Percentiles rank a stretch among this genome's conserved stretches.
Evolutionary conservation across 148 eudicot species (phyloP).

Genomic region (Selenicereus undatus): DNA sequence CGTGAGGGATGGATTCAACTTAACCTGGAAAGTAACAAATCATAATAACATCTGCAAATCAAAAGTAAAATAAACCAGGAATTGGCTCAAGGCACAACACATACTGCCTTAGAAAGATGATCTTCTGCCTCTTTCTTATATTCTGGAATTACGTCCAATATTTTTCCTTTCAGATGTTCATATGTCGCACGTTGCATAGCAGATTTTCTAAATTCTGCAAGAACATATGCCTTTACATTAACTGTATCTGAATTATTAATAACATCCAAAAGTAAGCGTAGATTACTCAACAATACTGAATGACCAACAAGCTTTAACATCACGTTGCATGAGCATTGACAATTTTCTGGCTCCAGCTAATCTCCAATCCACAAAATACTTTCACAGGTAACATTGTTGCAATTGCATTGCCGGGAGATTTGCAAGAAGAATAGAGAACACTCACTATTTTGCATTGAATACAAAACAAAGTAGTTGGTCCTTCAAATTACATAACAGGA

Average conservation of each 20-base stretch:
- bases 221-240: not conserved
- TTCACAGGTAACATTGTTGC: no score
- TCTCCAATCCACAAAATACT: no score
- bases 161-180: slow-evolving; percentile 83
- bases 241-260: not conserved
- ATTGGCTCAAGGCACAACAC: slow-evolving; percentile 15
- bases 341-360: not conserved
- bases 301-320: not conserved
- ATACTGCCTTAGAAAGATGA: slow-evolving; percentile 95
- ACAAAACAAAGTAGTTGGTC: no score
- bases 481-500: no score
- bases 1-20: slow-evolving; percentile 81
- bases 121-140: slow-evolving; percentile 93
- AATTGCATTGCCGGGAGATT: no score
- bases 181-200: slow-evolving; percentile 69
- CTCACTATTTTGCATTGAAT: no score
- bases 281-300: not conserved
- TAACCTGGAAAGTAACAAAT: slow-evolving; percentile 51
- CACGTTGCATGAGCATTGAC: not conserved
- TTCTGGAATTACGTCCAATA: slow-evolving; percentile 78
- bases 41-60: slow-evolving; percentile 5
- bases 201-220: slow-evolving; percentile 68
- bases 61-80: slow-evolving; percentile 6
- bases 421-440: no score
- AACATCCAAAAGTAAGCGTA: not conserved